Evolutionary conservation across 352 stramenopile species (phyloP).

Genomic region (Hyaloperonospora brassicae): DNA sequence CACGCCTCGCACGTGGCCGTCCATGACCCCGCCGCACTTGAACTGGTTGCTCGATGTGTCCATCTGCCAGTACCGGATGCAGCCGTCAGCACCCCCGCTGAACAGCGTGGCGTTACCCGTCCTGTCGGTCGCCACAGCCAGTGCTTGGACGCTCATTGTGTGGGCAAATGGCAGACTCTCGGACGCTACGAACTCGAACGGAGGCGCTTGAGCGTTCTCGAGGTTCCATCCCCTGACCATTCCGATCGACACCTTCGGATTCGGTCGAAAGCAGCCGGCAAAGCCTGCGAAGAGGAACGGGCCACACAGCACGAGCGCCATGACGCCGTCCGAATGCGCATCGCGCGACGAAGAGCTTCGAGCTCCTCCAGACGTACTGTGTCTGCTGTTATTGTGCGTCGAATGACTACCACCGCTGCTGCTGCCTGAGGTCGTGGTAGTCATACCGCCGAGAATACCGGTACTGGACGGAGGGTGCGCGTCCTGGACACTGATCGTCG

Average conservation of each 20-base stretch:
- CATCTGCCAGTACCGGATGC: conserved; percentile 78
- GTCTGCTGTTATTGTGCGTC: too few species aligned
- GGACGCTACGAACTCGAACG: conserved; percentile 57
- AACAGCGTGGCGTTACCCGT: conserved; percentile 65
- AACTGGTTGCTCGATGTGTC: conserved; percentile 61
- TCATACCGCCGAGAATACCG: conserved; percentile 7
- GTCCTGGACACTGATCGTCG: conserved; percentile 56
- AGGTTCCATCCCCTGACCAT: conserved; percentile 81
- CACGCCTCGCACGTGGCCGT: conserved; percentile 70
- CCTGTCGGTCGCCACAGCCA: conserved; percentile 62
- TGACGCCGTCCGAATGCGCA: conserved; percentile 43
- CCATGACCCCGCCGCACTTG: conserved; percentile 64
- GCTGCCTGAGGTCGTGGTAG: conserved; percentile 3
- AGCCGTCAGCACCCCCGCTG: conserved; percentile 63
- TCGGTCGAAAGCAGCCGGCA: conserved; percentile 52
- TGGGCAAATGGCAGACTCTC: conserved; percentile 72
- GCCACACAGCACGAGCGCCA: conserved; percentile 58
- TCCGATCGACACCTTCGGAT: conserved; percentile 49
- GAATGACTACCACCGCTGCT: conserved; percentile 12
- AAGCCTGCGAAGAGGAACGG: conserved; percentile 80
- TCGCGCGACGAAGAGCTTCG: not conserved
- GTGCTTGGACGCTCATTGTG: conserved; percentile 60
- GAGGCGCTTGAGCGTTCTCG: conserved; percentile 51
- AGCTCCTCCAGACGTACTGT: too few species aligned
- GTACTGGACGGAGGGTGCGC: conserved; percentile 11